Percentiles rank a stretch among this genome's conserved stretches.
phyloP scores from a whole-genome alignment of 371 early-diverging fungal species.

The Apophysomyces elegans region DNA sequence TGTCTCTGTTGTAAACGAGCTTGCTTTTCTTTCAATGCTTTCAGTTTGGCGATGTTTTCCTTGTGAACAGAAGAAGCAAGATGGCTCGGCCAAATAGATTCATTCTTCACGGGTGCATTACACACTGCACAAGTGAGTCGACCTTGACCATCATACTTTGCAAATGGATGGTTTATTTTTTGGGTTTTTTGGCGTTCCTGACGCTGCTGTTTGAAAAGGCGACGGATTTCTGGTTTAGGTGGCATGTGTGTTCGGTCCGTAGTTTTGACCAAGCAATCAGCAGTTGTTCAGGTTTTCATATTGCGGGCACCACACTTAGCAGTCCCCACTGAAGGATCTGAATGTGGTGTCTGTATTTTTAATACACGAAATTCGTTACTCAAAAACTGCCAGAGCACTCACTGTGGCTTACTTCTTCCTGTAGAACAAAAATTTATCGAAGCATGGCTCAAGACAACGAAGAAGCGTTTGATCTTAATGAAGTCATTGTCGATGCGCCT shows the following conservation, averaged over 20 bases:
- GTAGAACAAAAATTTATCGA: constrained; percentile 5
- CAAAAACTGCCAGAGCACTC: not conserved
- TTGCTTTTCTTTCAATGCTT: constrained; percentile 37
- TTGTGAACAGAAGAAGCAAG: constrained; percentile 38
- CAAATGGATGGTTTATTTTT: constrained; percentile 47
- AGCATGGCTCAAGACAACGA: constrained; percentile 6
- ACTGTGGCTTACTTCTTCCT: not conserved
- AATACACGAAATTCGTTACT: not conserved
- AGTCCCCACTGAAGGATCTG: too few relatives aligned
- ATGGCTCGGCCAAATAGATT: constrained; percentile 46
- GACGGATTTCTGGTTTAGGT: constrained; percentile 41
- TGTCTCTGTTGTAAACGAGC: not conserved
- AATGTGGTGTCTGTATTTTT: not conserved
- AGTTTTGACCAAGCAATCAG: too few relatives aligned
- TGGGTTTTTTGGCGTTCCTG: constrained; percentile 37
- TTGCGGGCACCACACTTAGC: constrained; percentile 9
- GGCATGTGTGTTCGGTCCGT: constrained; percentile 24
- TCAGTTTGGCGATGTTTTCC: constrained; percentile 45
- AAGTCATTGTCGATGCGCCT: constrained; percentile 2
- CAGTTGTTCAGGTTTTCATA: too few relatives aligned
- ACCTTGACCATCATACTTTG: constrained; percentile 47
- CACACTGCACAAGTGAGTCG: constrained; percentile 45
- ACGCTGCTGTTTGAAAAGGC: constrained; percentile 47
- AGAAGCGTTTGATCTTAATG: not conserved
- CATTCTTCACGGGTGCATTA: constrained; percentile 31